Conservation (phyloP, 139 green algal species). For the Astrephomene gubernaculifera region DNA sequence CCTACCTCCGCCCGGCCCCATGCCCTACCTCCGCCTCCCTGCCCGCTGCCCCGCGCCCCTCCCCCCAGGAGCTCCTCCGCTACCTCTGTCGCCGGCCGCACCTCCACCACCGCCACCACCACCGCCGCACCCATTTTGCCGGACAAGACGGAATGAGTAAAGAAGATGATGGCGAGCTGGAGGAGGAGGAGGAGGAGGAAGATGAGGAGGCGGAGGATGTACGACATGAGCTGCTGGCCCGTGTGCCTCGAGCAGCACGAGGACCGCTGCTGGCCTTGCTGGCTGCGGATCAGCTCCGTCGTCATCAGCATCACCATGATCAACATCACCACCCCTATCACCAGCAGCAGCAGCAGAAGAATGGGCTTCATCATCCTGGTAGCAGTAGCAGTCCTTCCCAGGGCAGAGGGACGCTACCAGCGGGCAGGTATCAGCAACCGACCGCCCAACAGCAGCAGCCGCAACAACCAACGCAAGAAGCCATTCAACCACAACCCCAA, state of each 20-base stretch:
- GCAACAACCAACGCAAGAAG: too few relatives aligned
- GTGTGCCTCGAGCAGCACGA: slow-evolving; percentile 39
- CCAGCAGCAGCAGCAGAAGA: too few relatives aligned
- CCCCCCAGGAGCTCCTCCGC: slow-evolving; percentile 44
- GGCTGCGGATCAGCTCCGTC: not conserved
- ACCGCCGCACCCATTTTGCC: not conserved
- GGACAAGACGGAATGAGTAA: too few relatives aligned
- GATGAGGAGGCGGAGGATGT: slow-evolving; percentile 55
- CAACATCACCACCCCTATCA: too few relatives aligned
- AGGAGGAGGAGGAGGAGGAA: not conserved
- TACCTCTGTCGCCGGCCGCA: slow-evolving; percentile 53
- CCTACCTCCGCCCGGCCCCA: not conserved
- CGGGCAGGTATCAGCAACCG: too few relatives aligned
- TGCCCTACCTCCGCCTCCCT: not conserved
- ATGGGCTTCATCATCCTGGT: too few relatives aligned
- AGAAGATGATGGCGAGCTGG: too few relatives aligned
- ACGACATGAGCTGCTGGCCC: slow-evolving; percentile 54
- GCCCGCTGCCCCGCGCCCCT: too few relatives aligned
- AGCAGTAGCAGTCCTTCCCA: too few relatives aligned
- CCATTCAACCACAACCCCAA: too few relatives aligned
- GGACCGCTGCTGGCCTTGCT: slow-evolving; percentile 21
- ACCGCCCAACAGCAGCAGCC: too few relatives aligned
- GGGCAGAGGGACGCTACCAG: too few relatives aligned
- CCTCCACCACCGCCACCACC: not conserved
- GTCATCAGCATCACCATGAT: not conserved